Percentiles rank a stretch among this genome's conserved stretches.
Conservation (phyloP, 306 rosid species). For the Cucurbita argyrosperma region DNA sequence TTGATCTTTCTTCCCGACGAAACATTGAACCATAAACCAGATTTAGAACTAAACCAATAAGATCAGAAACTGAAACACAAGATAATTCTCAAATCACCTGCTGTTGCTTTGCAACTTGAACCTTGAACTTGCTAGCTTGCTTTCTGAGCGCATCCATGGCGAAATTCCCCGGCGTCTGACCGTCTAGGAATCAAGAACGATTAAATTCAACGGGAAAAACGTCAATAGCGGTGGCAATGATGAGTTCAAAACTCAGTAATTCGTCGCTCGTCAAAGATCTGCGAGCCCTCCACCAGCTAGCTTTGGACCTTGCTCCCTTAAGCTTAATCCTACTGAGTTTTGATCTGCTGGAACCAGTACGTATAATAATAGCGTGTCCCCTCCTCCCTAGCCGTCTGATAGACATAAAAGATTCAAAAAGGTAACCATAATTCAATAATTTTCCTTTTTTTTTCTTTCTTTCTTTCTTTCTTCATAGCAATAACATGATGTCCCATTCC, state of each 20-base stretch:
- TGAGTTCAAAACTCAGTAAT: neutral
- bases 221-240: neutral
- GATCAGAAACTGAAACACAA: neutral
- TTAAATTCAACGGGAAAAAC: neutral
- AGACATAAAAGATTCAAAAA: neutral
- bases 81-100: conserved; percentile 24
- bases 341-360: neutral
- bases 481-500: no score
- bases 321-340: neutral
- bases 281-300: neutral
- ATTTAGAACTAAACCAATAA: neutral
- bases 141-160: conserved; percentile 76
- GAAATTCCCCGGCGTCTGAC: neutral
- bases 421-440: neutral
- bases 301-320: neutral
- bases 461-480: no score
- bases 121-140: conserved; percentile 79
- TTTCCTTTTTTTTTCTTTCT: no score
- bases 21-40: neutral
- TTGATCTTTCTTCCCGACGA: neutral
- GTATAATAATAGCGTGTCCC: neutral
- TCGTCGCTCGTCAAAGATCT: neutral
- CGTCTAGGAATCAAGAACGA: neutral
- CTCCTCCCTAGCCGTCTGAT: neutral
- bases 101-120: conserved; percentile 91